phyloP scores from a whole-genome alignment of 2,329 filamentous ascomycete genomes.

The Nigrospora osmanthi region DNA sequence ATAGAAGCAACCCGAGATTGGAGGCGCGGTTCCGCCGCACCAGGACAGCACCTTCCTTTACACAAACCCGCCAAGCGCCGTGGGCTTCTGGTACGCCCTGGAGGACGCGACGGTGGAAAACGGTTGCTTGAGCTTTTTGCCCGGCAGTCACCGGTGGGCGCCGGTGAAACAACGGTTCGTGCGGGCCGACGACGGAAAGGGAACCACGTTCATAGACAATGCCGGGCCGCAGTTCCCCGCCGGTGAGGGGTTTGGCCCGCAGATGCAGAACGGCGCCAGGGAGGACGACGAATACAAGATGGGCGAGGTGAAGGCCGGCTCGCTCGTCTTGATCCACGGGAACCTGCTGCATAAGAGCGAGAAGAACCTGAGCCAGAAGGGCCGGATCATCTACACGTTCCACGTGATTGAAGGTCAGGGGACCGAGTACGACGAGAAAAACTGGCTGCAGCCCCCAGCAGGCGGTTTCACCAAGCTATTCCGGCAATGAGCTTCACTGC shows the following conservation, averaged over 20 bases:
- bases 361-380: conserved; percentile 78
- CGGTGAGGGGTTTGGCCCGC: conserved; percentile 38
- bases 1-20: conserved; percentile 86
- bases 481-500: conserved; percentile 8
- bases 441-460: conserved; percentile 85
- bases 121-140: conserved; percentile 80
- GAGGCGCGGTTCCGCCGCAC: conserved; percentile 82
- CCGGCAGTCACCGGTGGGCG: conserved; percentile 68
- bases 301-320: conserved; percentile 84
- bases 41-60: conserved; percentile 92
- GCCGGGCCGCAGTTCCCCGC: conserved; percentile 55
- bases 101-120: conserved; percentile 85
- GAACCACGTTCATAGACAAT: conserved; percentile 68
- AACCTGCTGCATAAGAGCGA: conserved; percentile 96
- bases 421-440: conserved; percentile 70
- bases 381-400: conserved; percentile 94
- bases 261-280: conserved; percentile 23
- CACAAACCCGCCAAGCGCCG: conserved; percentile 78
- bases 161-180: conserved; percentile 70
- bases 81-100: conserved; percentile 96
- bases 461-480: conserved; percentile 70
- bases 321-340: conserved; percentile 88
- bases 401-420: conserved; percentile 83
- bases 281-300: conserved; percentile 59
- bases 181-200: conserved; percentile 37